Percentiles rank a stretch among this genome's conserved stretches.
Evolutionary conservation across 2,329 filamentous ascomycete genomes (phyloP).

Genomic region (Venturia aucupariae): DNA sequence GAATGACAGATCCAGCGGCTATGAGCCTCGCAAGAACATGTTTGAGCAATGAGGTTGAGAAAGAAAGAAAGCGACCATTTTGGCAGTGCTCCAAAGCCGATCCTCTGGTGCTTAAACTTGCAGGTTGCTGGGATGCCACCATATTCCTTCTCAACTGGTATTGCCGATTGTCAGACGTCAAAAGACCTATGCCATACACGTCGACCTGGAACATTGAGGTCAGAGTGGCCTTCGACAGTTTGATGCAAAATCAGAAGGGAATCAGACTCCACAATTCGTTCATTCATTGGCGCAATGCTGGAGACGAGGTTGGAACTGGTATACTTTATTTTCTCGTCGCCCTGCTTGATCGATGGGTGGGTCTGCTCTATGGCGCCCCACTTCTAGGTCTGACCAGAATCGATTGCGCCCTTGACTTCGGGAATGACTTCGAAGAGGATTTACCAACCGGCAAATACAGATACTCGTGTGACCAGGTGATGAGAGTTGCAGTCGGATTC

Average conservation of each 20-base stretch:
- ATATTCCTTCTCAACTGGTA: slow-evolving; percentile 48
- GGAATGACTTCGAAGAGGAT: slow-evolving; percentile 1
- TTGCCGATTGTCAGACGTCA: slow-evolving; percentile 38
- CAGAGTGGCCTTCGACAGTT: slow-evolving; percentile 44
- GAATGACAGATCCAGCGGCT: slow-evolving; percentile 40
- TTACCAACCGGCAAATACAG: slow-evolving; percentile 2
- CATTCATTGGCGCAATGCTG: slow-evolving; percentile 49
- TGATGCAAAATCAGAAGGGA: slow-evolving; percentile 45
- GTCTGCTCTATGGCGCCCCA: slow-evolving; percentile 37
- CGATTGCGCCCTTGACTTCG: slow-evolving; percentile 8
- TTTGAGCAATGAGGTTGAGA: slow-evolving; percentile 36
- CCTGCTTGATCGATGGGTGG: slow-evolving; percentile 47
- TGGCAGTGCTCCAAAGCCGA: slow-evolving; percentile 37
- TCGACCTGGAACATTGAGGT: slow-evolving; percentile 50
- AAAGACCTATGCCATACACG: slow-evolving; percentile 44
- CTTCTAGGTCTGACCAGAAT: slow-evolving; percentile 31
- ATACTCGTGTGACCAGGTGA: slow-evolving; percentile 24
- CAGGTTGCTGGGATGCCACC: slow-evolving; percentile 43
- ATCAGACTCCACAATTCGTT: slow-evolving; percentile 48
- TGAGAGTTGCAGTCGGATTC: slow-evolving; percentile 43
- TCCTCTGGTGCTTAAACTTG: slow-evolving; percentile 40
- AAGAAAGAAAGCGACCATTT: slow-evolving; percentile 34
- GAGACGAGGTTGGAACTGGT: slow-evolving; percentile 45
- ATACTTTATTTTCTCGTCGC: slow-evolving; percentile 47
- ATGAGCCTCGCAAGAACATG: slow-evolving; percentile 39